Conservation (phyloP, 768 basidiomycete genomes). For the Coprinellus aureogranulatus region DNA sequence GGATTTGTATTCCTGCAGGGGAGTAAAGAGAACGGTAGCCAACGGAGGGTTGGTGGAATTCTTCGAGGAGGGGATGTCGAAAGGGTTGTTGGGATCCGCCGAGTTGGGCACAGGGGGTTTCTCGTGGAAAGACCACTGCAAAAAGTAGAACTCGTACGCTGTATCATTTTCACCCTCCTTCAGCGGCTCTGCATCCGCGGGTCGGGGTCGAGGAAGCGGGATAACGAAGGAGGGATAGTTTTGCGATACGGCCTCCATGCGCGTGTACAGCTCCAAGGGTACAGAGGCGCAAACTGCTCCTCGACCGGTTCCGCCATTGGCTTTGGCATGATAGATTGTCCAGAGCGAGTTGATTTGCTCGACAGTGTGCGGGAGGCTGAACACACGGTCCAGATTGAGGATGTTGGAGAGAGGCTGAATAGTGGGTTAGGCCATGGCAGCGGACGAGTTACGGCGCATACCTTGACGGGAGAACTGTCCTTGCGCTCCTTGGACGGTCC, state of each 20-base stretch:
- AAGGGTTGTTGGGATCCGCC: constrained; percentile 43
- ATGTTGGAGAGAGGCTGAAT: constrained; percentile 81
- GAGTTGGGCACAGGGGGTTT: constrained; percentile 53
- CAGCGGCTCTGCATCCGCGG: constrained; percentile 16
- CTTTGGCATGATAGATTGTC: constrained; percentile 84
- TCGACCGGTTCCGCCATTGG: constrained; percentile 75
- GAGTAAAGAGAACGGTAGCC: constrained; percentile 87
- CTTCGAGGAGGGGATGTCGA: constrained; percentile 33
- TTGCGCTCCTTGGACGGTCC: constrained; percentile 12
- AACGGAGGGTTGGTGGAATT: constrained; percentile 43
- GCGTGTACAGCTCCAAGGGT: constrained; percentile 66
- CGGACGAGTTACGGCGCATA: constrained; percentile 8
- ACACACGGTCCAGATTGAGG: constrained; percentile 70
- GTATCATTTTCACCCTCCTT: constrained; percentile 32
- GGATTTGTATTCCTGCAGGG: constrained; percentile 89
- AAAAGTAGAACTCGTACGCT: constrained; percentile 77
- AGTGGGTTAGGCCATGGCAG: too few relatives aligned
- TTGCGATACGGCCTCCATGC: constrained; percentile 61
- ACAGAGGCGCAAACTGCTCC: constrained; percentile 85
- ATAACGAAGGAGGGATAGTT: constrained; percentile 79
- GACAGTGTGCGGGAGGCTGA: constrained; percentile 65
- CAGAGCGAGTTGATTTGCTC: constrained; percentile 80
- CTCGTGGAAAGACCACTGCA: constrained; percentile 89
- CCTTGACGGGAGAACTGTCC: constrained; percentile 20
- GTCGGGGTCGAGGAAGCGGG: constrained; percentile 62